A percentile compares a stretch with the other conserved stretches of the same genome.
phyloP scores from a whole-genome alignment of 768 basidiomycete genomes.

The Lactifluus rugatus region DNA sequence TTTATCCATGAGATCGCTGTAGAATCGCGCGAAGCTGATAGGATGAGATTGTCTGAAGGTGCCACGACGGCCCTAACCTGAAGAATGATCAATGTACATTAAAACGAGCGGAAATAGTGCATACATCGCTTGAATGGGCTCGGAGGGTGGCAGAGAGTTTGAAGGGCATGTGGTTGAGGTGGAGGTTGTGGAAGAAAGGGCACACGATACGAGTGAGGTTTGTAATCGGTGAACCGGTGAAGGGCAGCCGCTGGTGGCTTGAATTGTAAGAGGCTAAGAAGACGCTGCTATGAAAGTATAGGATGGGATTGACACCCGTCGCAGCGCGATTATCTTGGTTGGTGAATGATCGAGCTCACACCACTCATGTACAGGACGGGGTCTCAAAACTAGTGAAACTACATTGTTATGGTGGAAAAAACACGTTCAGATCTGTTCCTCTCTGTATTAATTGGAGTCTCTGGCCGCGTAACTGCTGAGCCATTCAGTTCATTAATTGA shows the following conservation, averaged over 20 bases:
- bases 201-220: conserved; percentile 9
- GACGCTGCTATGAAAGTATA: not conserved
- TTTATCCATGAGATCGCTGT: conserved; percentile 83
- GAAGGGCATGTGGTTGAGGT: conserved; percentile 44
- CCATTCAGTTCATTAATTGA: not conserved
- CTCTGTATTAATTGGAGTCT: not conserved
- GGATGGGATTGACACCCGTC: not conserved
- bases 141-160: conserved; percentile 65
- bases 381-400: not conserved
- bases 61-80: conserved; percentile 79
- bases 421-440: too few species aligned
- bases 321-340: not conserved
- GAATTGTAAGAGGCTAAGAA: conserved; percentile 6
- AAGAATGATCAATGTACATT: conserved; percentile 22
- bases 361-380: not conserved
- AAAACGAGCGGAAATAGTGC: conserved; percentile 23
- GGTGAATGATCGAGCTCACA: not conserved
- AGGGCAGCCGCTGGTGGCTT: not conserved
- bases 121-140: conserved; percentile 66
- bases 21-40: conserved; percentile 88
- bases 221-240: conserved; percentile 10
- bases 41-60: conserved; percentile 64
- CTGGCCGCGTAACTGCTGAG: not conserved
- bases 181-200: conserved; percentile 12
- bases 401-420: too few species aligned